phyloP scores from a whole-genome alignment of 257 asterid genomes.

The Solanum bulbocastanum region DNA sequence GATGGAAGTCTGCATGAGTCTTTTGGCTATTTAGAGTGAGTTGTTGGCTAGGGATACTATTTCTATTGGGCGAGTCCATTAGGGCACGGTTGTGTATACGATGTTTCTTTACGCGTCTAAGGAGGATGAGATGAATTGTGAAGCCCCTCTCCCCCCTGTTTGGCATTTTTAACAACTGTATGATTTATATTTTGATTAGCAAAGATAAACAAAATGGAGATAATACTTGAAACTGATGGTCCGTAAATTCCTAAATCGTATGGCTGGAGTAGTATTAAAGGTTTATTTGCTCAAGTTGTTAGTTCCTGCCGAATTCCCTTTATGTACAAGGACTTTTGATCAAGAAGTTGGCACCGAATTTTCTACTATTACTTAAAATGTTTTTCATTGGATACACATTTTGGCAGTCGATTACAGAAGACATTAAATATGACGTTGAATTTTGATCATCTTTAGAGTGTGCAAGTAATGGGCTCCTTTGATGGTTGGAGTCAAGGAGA shows the following conservation, averaged over 20 bases:
- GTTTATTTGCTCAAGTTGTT: not conserved
- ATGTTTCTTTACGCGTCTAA: not conserved
- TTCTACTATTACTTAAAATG: not conserved
- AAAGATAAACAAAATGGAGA: not conserved
- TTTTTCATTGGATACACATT: not conserved
- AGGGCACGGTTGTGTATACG: not conserved
- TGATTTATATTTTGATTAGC: not conserved
- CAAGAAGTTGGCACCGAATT: not conserved
- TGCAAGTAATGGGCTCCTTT: conserved; percentile 92
- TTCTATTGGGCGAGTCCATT: not conserved
- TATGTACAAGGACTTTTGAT: not conserved
- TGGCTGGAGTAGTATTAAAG: not conserved
- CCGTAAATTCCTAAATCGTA: not conserved
- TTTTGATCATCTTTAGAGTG: conserved; percentile 38
- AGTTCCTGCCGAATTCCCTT: not conserved
- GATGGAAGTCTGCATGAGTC: not conserved
- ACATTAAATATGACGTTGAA: not conserved
- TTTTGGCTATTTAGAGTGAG: not conserved
- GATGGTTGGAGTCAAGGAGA: conserved; percentile 92
- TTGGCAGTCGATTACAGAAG: not conserved
- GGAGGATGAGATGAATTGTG: not conserved
- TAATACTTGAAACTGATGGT: not conserved
- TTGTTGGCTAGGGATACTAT: not conserved
- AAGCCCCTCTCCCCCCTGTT: not conserved
- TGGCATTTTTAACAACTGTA: not conserved